A percentile compares a stretch with the other conserved stretches of the same genome.
phyloP scores from a whole-genome alignment of 2,329 filamentous ascomycete species.

The Clarireedia hainanense region DNA sequence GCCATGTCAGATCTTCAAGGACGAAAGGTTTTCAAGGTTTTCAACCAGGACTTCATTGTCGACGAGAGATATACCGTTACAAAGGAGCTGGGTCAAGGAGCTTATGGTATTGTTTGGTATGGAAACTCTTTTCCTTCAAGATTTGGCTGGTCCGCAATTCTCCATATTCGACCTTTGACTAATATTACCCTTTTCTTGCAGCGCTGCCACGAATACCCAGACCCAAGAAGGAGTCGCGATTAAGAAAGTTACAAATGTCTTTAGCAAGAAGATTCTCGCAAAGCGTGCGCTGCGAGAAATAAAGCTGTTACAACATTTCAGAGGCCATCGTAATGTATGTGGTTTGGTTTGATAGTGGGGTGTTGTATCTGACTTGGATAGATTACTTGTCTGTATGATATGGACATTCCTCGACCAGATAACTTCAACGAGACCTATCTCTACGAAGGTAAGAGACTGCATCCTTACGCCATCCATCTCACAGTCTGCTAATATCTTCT shows the following conservation, averaged over 20 bases:
- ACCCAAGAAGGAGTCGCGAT: constrained; percentile 92
- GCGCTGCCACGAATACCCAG: constrained; percentile 85
- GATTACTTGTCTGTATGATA: constrained; percentile 99
- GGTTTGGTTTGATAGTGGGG: constrained; percentile 2
- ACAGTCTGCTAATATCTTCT: constrained; percentile 14
- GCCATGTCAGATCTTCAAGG: constrained; percentile 36
- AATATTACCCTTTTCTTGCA: constrained; percentile 32
- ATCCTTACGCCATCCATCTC: background rate
- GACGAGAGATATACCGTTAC: constrained; percentile 98
- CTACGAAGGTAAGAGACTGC: constrained; percentile 67
- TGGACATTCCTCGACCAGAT: constrained; percentile 95
- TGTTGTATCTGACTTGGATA: constrained; percentile 38
- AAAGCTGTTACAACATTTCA: constrained; percentile 96
- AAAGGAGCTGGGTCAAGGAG: constrained; percentile 96
- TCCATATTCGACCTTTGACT: constrained; percentile 22
- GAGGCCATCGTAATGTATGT: constrained; percentile 76
- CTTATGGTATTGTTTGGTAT: constrained; percentile 97
- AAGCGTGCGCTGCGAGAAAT: constrained; percentile 98
- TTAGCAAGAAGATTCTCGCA: constrained; percentile 99
- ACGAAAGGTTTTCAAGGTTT: constrained; percentile 97
- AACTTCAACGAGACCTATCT: constrained; percentile 99
- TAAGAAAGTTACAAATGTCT: constrained; percentile 99
- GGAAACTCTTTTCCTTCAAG: constrained; percentile 27
- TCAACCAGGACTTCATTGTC: constrained; percentile 98
- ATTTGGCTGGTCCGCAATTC: constrained; percentile 4